Evolutionary conservation across 1,284 basidiomycete species (phyloP), one percentile per base, ranked within the genome.

Genomic region (Sporisorium sorghi): DNA sequence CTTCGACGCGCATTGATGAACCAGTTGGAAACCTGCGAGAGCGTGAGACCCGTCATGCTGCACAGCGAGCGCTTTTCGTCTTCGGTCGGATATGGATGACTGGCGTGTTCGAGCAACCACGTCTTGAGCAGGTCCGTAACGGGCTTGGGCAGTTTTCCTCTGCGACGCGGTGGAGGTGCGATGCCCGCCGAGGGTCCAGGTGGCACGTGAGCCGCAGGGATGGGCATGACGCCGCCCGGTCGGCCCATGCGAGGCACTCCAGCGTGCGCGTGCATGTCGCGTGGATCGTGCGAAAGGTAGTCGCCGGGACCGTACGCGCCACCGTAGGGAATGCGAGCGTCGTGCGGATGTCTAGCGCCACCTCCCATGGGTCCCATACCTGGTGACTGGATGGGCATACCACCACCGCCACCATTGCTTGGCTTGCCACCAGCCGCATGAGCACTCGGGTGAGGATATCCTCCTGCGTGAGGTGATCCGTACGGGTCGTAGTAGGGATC

Each of bases 61-160:
- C 93, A 94, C 65, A 94, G 86, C 80, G 91, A 90, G 80, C 93
- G 92, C 86, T 94, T 94, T 87, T 94, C 93, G 76, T 93, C 92
- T 83, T 94, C 92, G 71, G 90, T 91, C 23, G 93, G 93, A 83
- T 94, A 94, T 10, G 93, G 93, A 79, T 94, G 92, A 82, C 92
- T 91, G 3, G 91, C 91, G 82, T 94, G 92, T 66, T 91, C 89
- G 80, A 94, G 90, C 39, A 94, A 87, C 93, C 93, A 94, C n/a
- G 92, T 89, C 81, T 93, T 93, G 80, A 94, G 88, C 81, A 90
- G 92, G 85, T 94, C 92, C 21, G 92, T 94, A 46, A 93, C 93
- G 83, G 92, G 91, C 86, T 93, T 93, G 51, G 92, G 93, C 14
- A 94, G 88, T 86, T 94, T 94, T 50, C 93, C 92, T 59, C 93